Conservation (phyloP, 1,284 basidiomycete genomes). For the Melampsora larici-populina region DNA sequence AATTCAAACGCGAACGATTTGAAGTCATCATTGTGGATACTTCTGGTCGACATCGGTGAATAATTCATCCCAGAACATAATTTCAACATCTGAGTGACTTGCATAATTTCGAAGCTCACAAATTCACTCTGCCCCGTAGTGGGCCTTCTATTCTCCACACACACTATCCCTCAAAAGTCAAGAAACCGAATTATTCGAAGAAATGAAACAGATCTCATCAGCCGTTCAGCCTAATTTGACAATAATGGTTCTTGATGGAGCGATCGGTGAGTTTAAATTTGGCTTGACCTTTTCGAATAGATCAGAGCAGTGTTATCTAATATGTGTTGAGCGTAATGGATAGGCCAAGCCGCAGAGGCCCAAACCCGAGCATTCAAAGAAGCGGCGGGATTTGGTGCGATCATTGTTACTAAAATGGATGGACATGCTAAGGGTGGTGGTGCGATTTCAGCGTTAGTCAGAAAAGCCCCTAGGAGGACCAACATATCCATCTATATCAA, state of each 20-base stretch:
- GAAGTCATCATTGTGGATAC: conserved; percentile 99
- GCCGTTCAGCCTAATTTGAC: conserved; percentile 74
- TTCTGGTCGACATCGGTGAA: conserved; percentile 72
- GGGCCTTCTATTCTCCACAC: neutral
- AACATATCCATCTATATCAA: conserved; percentile 33
- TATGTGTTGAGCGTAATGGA: conserved; percentile 38
- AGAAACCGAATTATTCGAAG: conserved; percentile 92
- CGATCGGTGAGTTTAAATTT: conserved; percentile 49
- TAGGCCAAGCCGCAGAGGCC: conserved; percentile 94
- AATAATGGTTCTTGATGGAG: conserved; percentile 57
- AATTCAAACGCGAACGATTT: conserved; percentile 96
- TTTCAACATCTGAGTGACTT: neutral
- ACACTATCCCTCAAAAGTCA: conserved; percentile 61
- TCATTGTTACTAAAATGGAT: conserved; percentile 99
- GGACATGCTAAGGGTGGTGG: conserved; percentile 99
- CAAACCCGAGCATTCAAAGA: conserved; percentile 97
- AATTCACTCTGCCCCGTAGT: neutral
- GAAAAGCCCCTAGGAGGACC: neutral
- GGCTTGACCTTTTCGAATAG: conserved; percentile 25
- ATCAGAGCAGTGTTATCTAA: neutral
- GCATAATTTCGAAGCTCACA: neutral
- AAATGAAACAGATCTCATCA: conserved; percentile 94
- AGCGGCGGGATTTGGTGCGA: conserved; percentile 93
- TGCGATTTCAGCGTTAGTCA: conserved; percentile 89
- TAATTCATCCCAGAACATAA: neutral